Conservation (phyloP, 345 rosid genomes). For the Rhodomyrtus tomentosa region DNA sequence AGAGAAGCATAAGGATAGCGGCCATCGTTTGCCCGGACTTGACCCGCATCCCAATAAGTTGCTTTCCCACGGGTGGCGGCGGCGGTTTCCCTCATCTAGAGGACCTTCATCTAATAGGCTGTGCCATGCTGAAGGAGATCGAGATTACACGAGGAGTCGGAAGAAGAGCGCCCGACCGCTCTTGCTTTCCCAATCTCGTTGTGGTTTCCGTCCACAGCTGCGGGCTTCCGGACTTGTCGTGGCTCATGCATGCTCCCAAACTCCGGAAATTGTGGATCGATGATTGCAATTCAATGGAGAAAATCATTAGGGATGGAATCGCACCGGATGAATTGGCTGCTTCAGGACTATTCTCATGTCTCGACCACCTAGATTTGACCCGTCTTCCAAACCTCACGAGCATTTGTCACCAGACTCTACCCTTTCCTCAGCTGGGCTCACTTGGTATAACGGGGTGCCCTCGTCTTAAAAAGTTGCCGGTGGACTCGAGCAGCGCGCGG, state of each 20-base stretch:
- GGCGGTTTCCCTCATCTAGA: fast-evolving
- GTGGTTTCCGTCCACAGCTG: fast-evolving
- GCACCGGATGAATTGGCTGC: fast-evolving
- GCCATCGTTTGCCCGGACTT: fast-evolving
- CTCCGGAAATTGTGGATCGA: fast-evolving
- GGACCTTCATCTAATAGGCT: fast-evolving
- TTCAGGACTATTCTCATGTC: not conserved
- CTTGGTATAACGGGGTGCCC: fast-evolving
- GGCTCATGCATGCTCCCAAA: fast-evolving
- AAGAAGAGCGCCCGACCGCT: fast-evolving
- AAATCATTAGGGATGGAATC: not conserved
- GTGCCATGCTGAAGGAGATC: fast-evolving
- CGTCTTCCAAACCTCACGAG: fast-evolving
- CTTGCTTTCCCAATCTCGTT: not conserved
- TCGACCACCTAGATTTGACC: fast-evolving
- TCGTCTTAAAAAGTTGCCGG: not conserved
- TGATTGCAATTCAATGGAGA: fast-evolving
- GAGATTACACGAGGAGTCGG: not conserved
- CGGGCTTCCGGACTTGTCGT: not conserved
- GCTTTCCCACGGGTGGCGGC: fast-evolving
- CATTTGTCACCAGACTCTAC: not conserved
- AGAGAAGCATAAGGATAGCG: fast-evolving
- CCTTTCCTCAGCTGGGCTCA: not conserved
- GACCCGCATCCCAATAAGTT: not conserved
- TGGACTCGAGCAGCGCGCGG: not conserved